phyloP scores from a whole-genome alignment of 345 rosid species.

The Clausena lansium region DNA sequence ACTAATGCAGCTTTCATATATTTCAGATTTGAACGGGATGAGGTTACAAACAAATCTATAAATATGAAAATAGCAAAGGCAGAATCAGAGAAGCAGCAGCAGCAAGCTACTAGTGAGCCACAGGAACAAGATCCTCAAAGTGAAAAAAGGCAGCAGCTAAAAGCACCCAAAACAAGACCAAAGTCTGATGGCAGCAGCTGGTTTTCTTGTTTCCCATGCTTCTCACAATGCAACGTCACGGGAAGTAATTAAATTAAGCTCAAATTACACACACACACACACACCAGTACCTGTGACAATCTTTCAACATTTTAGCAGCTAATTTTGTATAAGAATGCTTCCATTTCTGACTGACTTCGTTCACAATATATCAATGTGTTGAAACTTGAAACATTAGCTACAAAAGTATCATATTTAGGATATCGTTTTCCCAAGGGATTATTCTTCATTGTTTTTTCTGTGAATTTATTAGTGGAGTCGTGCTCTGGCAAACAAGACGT shows the following conservation, averaged over 20 bases:
- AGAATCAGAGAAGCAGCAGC: background rate
- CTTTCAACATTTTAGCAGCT: background rate
- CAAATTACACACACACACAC: too few relatives aligned
- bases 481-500: too few relatives aligned
- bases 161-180: slow-evolving; percentile 6
- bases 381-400: background rate
- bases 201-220: slow-evolving; percentile 60
- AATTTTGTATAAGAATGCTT: background rate
- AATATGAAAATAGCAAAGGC: background rate
- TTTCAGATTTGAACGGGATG: slow-evolving; percentile 40
- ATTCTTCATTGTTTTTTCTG: background rate
- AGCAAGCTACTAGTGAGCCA: background rate
- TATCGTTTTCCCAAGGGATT: background rate
- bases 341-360: background rate
- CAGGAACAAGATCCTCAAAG: slow-evolving; percentile 14
- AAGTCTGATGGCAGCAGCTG: slow-evolving; percentile 27
- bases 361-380: background rate
- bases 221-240: slow-evolving; percentile 3
- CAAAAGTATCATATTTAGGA: background rate
- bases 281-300: background rate
- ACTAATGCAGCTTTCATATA: background rate
- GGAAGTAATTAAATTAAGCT: background rate
- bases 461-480: too few relatives aligned
- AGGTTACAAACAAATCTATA: slow-evolving; percentile 13
- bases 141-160: background rate